Conservation (phyloP, 148 eudicot genomes). For the Rhododendron molle region DNA sequence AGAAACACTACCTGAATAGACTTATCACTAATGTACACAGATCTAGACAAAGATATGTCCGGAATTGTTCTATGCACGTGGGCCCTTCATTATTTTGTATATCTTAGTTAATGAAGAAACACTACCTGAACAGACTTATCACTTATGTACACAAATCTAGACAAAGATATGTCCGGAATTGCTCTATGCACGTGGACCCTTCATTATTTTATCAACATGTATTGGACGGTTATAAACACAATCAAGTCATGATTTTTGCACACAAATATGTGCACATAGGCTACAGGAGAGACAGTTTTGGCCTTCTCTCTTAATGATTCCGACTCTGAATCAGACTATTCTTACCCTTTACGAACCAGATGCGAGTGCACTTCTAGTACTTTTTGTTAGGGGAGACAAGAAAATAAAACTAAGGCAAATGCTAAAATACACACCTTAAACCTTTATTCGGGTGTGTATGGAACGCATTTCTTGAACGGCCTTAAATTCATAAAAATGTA, state of each 20-base stretch:
- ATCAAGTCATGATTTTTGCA: neutral
- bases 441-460: neutral
- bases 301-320: too few relatives aligned
- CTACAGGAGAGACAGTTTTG: neutral
- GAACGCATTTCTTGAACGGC: neutral
- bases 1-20: neutral
- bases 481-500: neutral
- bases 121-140: neutral
- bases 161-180: too few relatives aligned
- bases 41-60: too few relatives aligned
- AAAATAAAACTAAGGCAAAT: too few relatives aligned
- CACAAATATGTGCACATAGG: neutral
- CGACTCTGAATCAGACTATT: too few relatives aligned
- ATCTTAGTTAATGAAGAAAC: neutral
- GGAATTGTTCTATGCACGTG: too few relatives aligned
- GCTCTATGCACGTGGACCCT: neutral
- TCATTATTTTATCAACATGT: neutral
- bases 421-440: too few relatives aligned
- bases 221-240: neutral
- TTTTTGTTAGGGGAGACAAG: too few relatives aligned
- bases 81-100: neutral
- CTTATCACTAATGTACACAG: too few relatives aligned
- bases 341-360: neutral
- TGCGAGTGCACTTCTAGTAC: too few relatives aligned
- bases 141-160: too few relatives aligned